Evolutionary conservation across 2,329 filamentous ascomycete genomes (phyloP).

Genomic region (Myrmaecium sp.): DNA sequence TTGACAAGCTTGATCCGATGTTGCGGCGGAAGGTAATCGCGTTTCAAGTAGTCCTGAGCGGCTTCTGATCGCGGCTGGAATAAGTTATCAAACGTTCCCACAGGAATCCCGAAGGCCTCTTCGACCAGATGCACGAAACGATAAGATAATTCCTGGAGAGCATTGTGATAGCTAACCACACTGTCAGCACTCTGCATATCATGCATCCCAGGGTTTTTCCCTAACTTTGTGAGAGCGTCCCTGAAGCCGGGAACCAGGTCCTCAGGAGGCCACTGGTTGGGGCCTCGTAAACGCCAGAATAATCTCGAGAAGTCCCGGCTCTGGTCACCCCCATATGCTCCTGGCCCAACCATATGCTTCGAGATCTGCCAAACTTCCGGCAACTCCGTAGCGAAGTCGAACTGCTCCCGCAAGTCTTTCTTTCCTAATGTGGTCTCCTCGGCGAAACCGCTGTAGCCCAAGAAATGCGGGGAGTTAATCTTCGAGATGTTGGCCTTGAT

Average conservation of each 20-base stretch:
- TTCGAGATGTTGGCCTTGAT: slow-evolving; percentile 27
- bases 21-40: slow-evolving; percentile 21
- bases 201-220: not conserved
- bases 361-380: slow-evolving; percentile 15
- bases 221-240: slow-evolving; percentile 12
- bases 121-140: slow-evolving; percentile 40
- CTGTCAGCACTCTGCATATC: not conserved
- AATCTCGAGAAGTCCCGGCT: slow-evolving; percentile 21
- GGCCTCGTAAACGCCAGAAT: slow-evolving; percentile 25
- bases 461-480: slow-evolving; percentile 40
- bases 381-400: slow-evolving; percentile 43
- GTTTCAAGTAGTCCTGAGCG: slow-evolving; percentile 1
- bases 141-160: slow-evolving; percentile 33
- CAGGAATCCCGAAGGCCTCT: slow-evolving; percentile 33
- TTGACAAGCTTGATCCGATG: slow-evolving; percentile 43
- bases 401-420: slow-evolving; percentile 38
- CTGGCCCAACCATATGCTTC: slow-evolving; percentile 5
- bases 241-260: slow-evolving; percentile 14
- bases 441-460: slow-evolving; percentile 40
- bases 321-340: not conserved
- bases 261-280: slow-evolving; percentile 21
- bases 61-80: slow-evolving; percentile 28
- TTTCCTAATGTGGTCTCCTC: slow-evolving; percentile 38
- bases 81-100: slow-evolving; percentile 30
- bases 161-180: slow-evolving; percentile 36